Base-by-base conservation (phyloP, 2,329 filamentous ascomycete genomes). In the Penicillium nordicum region DNA sequence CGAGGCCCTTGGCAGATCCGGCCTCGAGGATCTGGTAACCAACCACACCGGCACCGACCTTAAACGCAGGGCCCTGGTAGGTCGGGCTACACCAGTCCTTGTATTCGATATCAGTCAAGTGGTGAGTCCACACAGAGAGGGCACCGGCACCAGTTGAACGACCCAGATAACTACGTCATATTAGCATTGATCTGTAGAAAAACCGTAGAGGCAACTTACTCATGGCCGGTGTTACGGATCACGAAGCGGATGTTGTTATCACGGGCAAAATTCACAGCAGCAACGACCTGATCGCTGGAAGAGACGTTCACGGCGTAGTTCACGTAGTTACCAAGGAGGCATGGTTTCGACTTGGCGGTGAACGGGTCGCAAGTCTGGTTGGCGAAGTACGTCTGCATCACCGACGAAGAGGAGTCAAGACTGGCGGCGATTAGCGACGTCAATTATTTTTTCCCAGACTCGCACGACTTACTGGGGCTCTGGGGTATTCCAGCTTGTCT, bases 141-240 rank as follows among this genome's bases (percentile, higher is more conserved):
- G 63, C 77, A 2, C 85, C 84, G 43, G 80, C 80, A 34, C 86
- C 87, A 0, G 84, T 84, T 0, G 82, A 85, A 34, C 83, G 82
- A 41, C 85, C 86, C 32, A 80, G 54, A 45, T 69, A 63, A 59
- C 69, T 65, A n/a, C 21, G 29, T 5, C 4, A 42, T 5, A 8
- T 34, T 9, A 57, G 53, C 23, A 34, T 34, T 38, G 8, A 21
- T 42, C 4, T 10, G 7, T 1, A 29, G n/a, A 32, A 10, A 34
- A 6, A 29, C 9, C 1, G 8, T 11, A 5, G 7, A 18, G 25
- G 4, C 7, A 4, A 65, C 62, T 65, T 55, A 65, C 68, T 77
- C 73, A 63, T 79, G 76, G 5, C 76, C 75, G 5, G 73, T 77
- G 61, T 76, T 76, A 9, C 71, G 67, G 21, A 77, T 70, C 3